phyloP scores from a whole-genome alignment of 2,329 filamentous ascomycete species.

The Mariannaea elegans region DNA sequence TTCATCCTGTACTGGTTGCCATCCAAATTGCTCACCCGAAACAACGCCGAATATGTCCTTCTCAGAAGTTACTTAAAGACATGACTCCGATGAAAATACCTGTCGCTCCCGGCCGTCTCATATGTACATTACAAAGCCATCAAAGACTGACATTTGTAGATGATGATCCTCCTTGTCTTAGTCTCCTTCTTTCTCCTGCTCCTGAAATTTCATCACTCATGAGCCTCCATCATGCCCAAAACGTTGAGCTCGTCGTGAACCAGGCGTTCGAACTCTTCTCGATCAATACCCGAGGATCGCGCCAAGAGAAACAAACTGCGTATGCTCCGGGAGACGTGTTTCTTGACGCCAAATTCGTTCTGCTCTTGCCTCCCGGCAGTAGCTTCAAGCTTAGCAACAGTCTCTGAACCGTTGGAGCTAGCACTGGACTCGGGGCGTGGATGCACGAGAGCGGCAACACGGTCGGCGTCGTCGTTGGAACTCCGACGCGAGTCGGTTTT shows the following conservation, averaged over 20 bases:
- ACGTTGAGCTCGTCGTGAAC: conserved; percentile 77
- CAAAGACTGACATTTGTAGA: conserved; percentile 1
- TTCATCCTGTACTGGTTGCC: not conserved
- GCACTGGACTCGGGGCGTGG: conserved; percentile 68
- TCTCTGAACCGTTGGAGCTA: conserved; percentile 62
- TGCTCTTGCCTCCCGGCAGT: conserved; percentile 66
- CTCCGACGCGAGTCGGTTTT: conserved; percentile 47
- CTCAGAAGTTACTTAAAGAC: conserved; percentile 16
- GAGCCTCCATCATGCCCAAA: conserved; percentile 73
- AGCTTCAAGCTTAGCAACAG: conserved; percentile 70
- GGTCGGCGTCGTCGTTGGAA: conserved; percentile 43
- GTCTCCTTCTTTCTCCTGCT: not conserved
- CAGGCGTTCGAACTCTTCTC: conserved; percentile 77
- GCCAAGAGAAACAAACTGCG: conserved; percentile 80
- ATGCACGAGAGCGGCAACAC: conserved; percentile 57
- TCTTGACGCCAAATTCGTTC: conserved; percentile 77
- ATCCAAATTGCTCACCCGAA: conserved; percentile 19
- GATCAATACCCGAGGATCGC: conserved; percentile 74
- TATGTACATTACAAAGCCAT: conserved; percentile 3
- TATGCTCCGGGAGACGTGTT: conserved; percentile 80
- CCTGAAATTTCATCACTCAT: conserved; percentile 37
- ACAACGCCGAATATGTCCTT: conserved; percentile 38
- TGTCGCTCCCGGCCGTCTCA: not conserved
- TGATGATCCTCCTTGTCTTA: not conserved
- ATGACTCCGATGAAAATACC: conserved; percentile 4